Evolutionary conservation across 257 asterid species (phyloP).

Genomic region (Solanum dulcamara): DNA sequence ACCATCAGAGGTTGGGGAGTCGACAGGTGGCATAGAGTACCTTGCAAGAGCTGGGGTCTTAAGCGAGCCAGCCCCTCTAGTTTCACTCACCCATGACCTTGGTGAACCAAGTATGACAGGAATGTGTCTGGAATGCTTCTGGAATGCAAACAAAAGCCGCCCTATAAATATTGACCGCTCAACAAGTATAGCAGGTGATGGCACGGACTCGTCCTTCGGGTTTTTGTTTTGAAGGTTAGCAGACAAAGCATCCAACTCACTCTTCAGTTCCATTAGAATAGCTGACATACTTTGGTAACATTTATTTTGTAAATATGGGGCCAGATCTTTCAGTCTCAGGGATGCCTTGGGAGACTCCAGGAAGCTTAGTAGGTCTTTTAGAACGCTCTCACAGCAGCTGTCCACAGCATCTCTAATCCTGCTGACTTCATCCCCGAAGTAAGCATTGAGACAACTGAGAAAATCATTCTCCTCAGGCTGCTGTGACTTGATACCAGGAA

Average conservation of each 20-base stretch:
- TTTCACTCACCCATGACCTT: slow-evolving; percentile 73
- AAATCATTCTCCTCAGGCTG: slow-evolving; percentile 68
- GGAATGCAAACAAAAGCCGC: slow-evolving; percentile 87
- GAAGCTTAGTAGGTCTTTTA: slow-evolving; percentile 74
- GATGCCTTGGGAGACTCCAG: slow-evolving; percentile 89
- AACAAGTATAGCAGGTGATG: slow-evolving; percentile 54
- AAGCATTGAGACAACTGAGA: slow-evolving; percentile 58
- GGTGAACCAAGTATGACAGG: slow-evolving; percentile 94
- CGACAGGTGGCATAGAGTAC: slow-evolving; percentile 28
- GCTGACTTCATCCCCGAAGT: slow-evolving; percentile 87
- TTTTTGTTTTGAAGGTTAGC: slow-evolving; percentile 35
- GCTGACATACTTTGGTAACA: slow-evolving; percentile 65
- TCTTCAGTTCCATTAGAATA: slow-evolving; percentile 50
- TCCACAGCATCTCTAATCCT: slow-evolving; percentile 86
- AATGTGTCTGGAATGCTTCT: slow-evolving; percentile 83
- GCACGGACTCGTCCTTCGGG: slow-evolving; percentile 27
- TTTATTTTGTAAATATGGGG: slow-evolving; percentile 70
- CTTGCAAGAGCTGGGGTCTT: slow-evolving; percentile 30
- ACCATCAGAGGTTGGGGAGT: slow-evolving; percentile 35
- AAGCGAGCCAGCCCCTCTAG: slow-evolving; percentile 20
- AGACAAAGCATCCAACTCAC: slow-evolving; percentile 59
- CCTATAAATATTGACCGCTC: slow-evolving; percentile 88
- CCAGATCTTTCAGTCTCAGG: slow-evolving; percentile 69
- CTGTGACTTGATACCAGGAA: slow-evolving; percentile 41
- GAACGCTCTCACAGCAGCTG: slow-evolving; percentile 63